Conservation (phyloP, 495 filamentous ascomycete species). For the Aspergillus diversus region DNA sequence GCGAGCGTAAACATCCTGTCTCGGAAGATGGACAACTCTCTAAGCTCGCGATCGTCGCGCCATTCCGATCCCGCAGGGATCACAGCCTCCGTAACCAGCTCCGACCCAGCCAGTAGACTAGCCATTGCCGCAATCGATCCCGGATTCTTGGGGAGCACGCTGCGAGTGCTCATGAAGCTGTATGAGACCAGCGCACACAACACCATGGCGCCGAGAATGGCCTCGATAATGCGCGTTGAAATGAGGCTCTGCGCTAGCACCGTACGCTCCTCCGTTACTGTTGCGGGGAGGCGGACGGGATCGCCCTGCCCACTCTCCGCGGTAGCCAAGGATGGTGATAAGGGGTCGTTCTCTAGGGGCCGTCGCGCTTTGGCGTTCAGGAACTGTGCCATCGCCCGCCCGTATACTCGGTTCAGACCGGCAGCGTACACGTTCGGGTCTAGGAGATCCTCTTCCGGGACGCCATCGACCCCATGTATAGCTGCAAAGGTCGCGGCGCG, state of each 20-base stretch:
- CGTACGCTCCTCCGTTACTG: background rate
- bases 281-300: background rate
- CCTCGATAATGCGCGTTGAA: background rate
- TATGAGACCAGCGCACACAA: background rate
- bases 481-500: background rate
- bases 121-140: background rate
- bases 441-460: conserved; percentile 1
- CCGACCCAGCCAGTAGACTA: background rate
- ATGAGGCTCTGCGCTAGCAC: background rate
- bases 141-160: background rate
- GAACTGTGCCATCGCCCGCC: background rate
- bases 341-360: background rate
- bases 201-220: background rate
- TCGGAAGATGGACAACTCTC: background rate
- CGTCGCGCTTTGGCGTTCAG: background rate
- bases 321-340: background rate
- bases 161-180: background rate
- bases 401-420: background rate
- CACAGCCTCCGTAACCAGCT: background rate
- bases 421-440: conserved; percentile 8
- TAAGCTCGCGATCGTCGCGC: background rate
- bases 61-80: background rate
- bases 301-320: no score
- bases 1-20: background rate
- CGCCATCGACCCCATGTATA: background rate